Evolutionary conservation across 768 basidiomycete genomes (phyloP), one percentile per base, ranked within the genome.

Genomic region (Galerina sulciceps): DNA sequence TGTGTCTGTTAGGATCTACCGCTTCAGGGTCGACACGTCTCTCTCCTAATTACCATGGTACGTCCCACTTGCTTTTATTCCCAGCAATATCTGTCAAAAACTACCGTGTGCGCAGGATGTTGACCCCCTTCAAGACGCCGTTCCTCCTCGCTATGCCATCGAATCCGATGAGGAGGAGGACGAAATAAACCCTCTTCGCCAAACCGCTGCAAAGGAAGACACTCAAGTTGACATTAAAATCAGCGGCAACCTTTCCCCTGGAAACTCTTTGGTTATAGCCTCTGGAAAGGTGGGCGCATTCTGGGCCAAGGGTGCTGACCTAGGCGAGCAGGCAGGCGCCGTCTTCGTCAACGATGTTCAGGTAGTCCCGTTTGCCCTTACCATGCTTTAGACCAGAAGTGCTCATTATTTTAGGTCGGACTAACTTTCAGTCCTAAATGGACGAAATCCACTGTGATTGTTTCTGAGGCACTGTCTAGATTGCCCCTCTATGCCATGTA

Each of bases 101-200:
- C 23, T 53, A 15, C 38, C 35, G 22, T 26, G 18, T 18, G 48
- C 41, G 13, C 53, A 83, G 85, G 81, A 86, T 59, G 58, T 76
- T 22, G 80, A 88, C 66, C 84, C 85, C 1, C 75, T 87, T 17
- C 79, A 79, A 57, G 86, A 88, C 65, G 74, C 75, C 48, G 73
- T 75, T 3, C 85, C 87, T 1, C 84, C 87, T 36, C 80, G 87
- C 54, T 78, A 89, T 59, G 82, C 82, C 37, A 71, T 88, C 48
- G 87, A 89, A 65, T 87, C 86, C 4, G 87, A 89, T 59, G 86
- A 87, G n/a, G 86, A 86, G 58, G 81, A 84, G 59, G 87, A 88
- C 51, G 85, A 88, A 64, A 76, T 77, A 59, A 81, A 82, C 53
- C 82, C 82, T 13, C 67, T 79, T 2, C 64, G 69, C 17, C 43